Base-by-base conservation (phyloP, 2,329 filamentous ascomycete genomes). In the Samsoniella hepiali region DNA sequence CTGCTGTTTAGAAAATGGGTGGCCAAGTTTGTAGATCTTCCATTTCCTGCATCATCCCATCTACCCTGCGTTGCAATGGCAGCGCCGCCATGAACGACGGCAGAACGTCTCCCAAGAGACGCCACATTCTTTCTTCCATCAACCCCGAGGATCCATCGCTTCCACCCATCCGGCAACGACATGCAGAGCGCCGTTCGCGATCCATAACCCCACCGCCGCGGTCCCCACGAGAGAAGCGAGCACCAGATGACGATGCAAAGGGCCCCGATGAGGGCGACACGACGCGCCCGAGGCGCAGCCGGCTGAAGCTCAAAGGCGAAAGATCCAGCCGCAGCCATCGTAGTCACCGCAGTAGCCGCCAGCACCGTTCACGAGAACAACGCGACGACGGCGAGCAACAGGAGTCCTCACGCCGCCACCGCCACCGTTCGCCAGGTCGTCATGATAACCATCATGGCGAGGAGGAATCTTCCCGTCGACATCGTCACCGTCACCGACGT, bases 71-170 rank as follows among this genome's bases (percentile, higher is more conserved):
- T 45, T 57, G 38, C 56, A 11, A 74, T 73, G 68, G 68, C 63
- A 61, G 57, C 63, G 63, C 58, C 69, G 67, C 68, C 65, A 78
- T 78, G 76, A 72, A 69, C 63, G 71, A 70, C 64, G 63, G 65
- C 49, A 65, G 67, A 13, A 64, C 73, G 56, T 78, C 77, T 32
- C 74, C 77, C 36, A 74, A 72, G 67, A 72, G 81, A 70, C 78
- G 79, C n/a, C 79, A 79, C 51, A 81, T 83, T 27, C 73, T 83
- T 22, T 79, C 78, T 7, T 83, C 81, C 7, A 79, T 81, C 68
- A 81, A 82, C 65, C 77, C 73, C 6, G 72, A 74, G 5, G 59
- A 63, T 9, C 54, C 58, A 32, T 62, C 32, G 34, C 27, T 40
- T 1, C 53, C 65, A 3, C 22, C 45, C 11, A 32, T n/a, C 34